These are phyloP conservation scores for Plasmodium sp. DNA, from an alignment of 169 alveolate species.

Conservation along the genomic window DNA sequence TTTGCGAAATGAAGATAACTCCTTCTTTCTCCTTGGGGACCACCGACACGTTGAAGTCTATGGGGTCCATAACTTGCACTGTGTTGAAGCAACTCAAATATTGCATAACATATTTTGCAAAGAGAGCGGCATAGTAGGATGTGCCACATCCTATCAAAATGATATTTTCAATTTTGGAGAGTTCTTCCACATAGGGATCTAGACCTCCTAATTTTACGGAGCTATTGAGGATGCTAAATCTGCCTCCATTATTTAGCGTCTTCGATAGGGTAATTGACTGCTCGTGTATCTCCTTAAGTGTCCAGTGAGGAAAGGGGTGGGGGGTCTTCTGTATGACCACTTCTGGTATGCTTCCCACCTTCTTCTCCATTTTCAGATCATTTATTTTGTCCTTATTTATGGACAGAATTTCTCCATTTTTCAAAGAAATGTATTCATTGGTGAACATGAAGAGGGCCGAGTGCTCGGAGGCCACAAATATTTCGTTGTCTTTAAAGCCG, in stretches of 20 bases:
- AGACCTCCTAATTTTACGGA: slow-evolving; percentile 74
- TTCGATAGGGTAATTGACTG: slow-evolving; percentile 83
- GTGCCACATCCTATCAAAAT: slow-evolving; percentile 96
- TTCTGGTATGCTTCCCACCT: slow-evolving; percentile 46
- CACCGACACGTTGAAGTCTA: slow-evolving; percentile 87
- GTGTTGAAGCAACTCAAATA: slow-evolving; percentile 87
- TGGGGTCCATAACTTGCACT: slow-evolving; percentile 92
- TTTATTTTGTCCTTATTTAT: slow-evolving; percentile 86
- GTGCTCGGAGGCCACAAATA: slow-evolving; percentile 94
- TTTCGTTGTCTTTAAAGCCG: slow-evolving; percentile 89
- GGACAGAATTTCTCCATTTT: slow-evolving; percentile 92
- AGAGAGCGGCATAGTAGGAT: slow-evolving; percentile 91
- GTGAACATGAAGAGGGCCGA: slow-evolving; percentile 94
- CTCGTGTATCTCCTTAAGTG: slow-evolving; percentile 92
- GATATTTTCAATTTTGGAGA: slow-evolving; percentile 84
- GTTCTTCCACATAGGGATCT: slow-evolving; percentile 71
- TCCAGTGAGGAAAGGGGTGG: slow-evolving; percentile 93
- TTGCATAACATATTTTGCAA: slow-evolving; percentile 91
- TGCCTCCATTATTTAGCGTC: slow-evolving; percentile 60
- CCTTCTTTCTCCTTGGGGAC: slow-evolving; percentile 88
- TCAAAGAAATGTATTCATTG: slow-evolving; percentile 90
- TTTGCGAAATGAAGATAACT: slow-evolving; percentile 92
- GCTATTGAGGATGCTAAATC: slow-evolving; percentile 38
- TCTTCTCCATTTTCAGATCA: slow-evolving; percentile 78
- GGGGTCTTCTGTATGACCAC: slow-evolving; percentile 87